Conservation (phyloP, 2,329 filamentous ascomycete species). For the Venturiaceae sp. region DNA sequence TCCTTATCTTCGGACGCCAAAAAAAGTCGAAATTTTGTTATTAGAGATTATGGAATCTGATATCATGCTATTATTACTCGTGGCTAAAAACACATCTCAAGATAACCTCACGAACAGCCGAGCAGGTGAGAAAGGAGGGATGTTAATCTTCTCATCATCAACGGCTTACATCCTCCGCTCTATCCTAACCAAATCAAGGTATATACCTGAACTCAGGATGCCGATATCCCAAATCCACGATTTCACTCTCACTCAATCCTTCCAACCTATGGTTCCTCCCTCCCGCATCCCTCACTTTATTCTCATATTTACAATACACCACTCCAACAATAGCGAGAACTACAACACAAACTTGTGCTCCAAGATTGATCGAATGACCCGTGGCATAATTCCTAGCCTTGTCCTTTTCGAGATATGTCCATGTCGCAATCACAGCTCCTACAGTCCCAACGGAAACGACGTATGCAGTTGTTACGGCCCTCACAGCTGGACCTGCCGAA, state of each 20-base stretch:
- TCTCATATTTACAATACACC: conserved; percentile 44
- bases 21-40: too few species aligned
- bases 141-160: too few species aligned
- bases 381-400: conserved; percentile 34
- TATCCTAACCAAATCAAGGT: background rate
- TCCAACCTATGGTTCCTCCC: conserved; percentile 40
- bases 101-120: too few species aligned
- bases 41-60: too few species aligned
- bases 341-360: conserved; percentile 36
- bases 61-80: too few species aligned
- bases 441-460: conserved; percentile 46
- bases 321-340: conserved; percentile 39
- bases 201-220: conserved; percentile 44
- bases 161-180: background rate
- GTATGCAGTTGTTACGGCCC: conserved; percentile 46
- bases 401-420: conserved; percentile 43
- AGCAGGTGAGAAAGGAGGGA: too few species aligned
- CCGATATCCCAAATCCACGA: conserved; percentile 39
- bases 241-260: conserved; percentile 38
- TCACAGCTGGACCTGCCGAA: conserved; percentile 44
- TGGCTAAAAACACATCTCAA: too few species aligned
- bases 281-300: conserved; percentile 36
- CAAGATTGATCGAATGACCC: conserved; percentile 49
- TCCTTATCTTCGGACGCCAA: too few species aligned
- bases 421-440: conserved; percentile 48